These are phyloP conservation scores for Albophoma yamanashiensis DNA, from an alignment of 2,329 filamentous ascomycete genomes.

Conservation along the genomic window DNA sequence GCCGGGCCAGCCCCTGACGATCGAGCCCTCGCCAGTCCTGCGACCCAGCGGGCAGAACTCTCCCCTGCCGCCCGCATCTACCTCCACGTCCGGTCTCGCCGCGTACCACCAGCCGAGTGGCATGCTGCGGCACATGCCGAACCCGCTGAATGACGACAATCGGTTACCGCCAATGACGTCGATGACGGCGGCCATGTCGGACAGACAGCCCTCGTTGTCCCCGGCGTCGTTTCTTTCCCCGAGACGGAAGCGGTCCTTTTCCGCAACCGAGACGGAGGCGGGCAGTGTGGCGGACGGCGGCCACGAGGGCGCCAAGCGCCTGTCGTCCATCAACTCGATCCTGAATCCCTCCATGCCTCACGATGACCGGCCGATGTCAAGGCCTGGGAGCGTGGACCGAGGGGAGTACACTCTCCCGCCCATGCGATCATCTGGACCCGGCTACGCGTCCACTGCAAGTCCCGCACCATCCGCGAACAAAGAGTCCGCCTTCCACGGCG, in stretches of 20 bases:
- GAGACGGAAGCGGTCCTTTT: conserved; percentile 58
- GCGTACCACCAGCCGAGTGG: conserved; percentile 39
- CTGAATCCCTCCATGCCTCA: conserved; percentile 45
- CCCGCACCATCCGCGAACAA: conserved; percentile 26
- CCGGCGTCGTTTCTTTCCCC: conserved; percentile 50
- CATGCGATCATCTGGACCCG: conserved; percentile 31
- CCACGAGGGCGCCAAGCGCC: conserved; percentile 44
- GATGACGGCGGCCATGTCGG: conserved; percentile 26
- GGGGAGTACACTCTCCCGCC: conserved; percentile 29
- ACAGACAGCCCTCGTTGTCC: conserved; percentile 47
- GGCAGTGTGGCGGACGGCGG: conserved; percentile 23
- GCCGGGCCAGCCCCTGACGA: conserved; percentile 31
- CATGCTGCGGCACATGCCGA: conserved; percentile 23
- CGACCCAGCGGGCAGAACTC: conserved; percentile 33
- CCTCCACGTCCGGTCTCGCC: conserved; percentile 33
- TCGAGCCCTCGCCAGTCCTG: conserved; percentile 33
- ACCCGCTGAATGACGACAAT: conserved; percentile 44
- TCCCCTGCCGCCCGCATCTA: conserved; percentile 28
- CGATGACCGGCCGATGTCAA: conserved; percentile 10
- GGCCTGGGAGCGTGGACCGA: conserved; percentile 22
- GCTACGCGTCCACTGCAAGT: conserved; percentile 25
- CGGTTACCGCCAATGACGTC: conserved; percentile 45
- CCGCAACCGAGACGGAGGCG: conserved; percentile 44
- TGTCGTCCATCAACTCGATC: conserved; percentile 68
- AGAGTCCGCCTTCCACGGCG: conserved; percentile 11